Evolutionary conservation across 495 filamentous ascomycete species (phyloP).

Genomic region (Cercophora sp.): DNA sequence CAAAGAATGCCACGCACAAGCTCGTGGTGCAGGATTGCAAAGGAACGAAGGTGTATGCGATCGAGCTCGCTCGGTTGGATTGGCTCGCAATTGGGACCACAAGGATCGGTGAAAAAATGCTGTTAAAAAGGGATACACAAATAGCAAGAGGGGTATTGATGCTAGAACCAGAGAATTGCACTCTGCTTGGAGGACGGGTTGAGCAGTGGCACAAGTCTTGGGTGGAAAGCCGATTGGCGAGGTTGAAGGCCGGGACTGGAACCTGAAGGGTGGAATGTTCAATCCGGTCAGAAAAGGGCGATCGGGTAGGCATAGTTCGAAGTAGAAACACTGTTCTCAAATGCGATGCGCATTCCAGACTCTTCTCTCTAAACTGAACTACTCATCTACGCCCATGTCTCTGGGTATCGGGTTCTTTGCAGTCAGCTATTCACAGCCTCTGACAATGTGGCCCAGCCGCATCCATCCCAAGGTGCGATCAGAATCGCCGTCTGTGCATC

Average conservation of each 20-base stretch:
- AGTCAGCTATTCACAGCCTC: conserved; percentile 25
- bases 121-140: conserved; percentile 57
- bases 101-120: conserved; percentile 74
- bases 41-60: conserved; percentile 63
- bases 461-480: conserved; percentile 71
- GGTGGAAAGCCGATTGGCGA: conserved; percentile 66
- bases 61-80: conserved; percentile 67
- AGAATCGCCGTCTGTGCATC: conserved; percentile 76
- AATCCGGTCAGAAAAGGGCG: no score
- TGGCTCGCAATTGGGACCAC: conserved; percentile 61
- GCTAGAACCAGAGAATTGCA: conserved; percentile 60
- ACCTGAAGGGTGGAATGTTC: no score
- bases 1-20: conserved; percentile 63
- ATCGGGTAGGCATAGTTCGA: no score
- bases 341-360: no score
- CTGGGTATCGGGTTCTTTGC: no score
- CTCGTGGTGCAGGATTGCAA: conserved; percentile 75
- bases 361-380: no score
- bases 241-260: no score
- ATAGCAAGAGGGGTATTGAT: conserved; percentile 77
- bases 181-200: conserved; percentile 80
- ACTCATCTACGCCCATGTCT: no score
- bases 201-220: conserved; percentile 74
- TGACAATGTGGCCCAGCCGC: conserved; percentile 56
- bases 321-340: no score